These are phyloP conservation scores for Ocimum tenuiflorum DNA, from an alignment of 257 asterid genomes.

Conservation along the genomic window DNA sequence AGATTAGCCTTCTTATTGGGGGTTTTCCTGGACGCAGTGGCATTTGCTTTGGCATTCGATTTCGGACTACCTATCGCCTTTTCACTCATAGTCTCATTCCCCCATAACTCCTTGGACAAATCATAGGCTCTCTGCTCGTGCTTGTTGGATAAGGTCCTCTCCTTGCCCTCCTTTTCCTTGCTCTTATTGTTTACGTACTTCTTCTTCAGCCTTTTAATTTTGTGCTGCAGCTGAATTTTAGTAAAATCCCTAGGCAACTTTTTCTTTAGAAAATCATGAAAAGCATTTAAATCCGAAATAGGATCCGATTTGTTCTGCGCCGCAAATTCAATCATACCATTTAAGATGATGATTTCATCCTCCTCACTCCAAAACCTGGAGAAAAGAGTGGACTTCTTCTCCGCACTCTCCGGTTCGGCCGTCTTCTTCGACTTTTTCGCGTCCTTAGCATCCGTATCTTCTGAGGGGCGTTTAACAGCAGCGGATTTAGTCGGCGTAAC, in stretches of 20 bases:
- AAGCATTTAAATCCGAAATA: constrained; percentile 28
- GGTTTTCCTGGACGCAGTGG: constrained; percentile 21
- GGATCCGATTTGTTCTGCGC: constrained; percentile 38
- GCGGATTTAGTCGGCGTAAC: constrained; percentile 21
- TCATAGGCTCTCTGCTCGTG: constrained; percentile 48
- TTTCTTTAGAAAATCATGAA: constrained; percentile 43
- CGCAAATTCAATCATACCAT: constrained; percentile 47
- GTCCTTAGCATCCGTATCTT: constrained; percentile 23
- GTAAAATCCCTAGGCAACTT: constrained; percentile 35
- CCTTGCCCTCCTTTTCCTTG: constrained; percentile 38
- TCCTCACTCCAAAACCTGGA: constrained; percentile 62
- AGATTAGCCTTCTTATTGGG: constrained; percentile 12
- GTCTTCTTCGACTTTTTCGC: constrained; percentile 42
- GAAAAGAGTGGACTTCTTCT: constrained; percentile 22
- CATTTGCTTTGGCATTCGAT: constrained; percentile 25
- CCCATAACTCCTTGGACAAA: constrained; percentile 48
- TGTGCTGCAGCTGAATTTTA: constrained; percentile 46
- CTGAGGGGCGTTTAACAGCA: constrained; percentile 36
- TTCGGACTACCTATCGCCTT: constrained; percentile 19
- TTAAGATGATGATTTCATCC: constrained; percentile 46
- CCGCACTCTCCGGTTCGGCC: constrained; percentile 16
- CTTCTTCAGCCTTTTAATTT: constrained; percentile 47
- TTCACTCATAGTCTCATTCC: constrained; percentile 20
- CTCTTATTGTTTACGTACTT: constrained; percentile 38
- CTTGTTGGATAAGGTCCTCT: constrained; percentile 26